Evolutionary conservation across 768 basidiomycete species (phyloP).

Genomic region (Trametes cingulata): DNA sequence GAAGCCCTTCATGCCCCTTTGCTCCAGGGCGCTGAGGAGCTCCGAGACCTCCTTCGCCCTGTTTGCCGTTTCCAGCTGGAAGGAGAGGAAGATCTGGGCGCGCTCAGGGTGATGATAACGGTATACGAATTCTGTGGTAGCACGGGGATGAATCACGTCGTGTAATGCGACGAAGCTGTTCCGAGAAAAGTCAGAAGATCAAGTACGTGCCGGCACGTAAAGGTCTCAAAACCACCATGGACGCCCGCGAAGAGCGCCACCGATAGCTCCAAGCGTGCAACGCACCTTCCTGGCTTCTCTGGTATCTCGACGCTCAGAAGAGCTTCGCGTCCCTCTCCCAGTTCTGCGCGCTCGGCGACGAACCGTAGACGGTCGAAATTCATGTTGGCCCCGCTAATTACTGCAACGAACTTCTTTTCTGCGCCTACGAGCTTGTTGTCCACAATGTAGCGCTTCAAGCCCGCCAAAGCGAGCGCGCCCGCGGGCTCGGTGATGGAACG

Average conservation of each 20-base stretch:
- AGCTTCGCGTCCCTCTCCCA: conserved; percentile 94
- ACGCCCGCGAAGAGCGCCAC: neutral
- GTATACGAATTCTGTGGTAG: conserved; percentile 95
- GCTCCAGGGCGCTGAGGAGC: conserved; percentile 63
- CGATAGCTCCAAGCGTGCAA: neutral
- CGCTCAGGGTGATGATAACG: conserved; percentile 73
- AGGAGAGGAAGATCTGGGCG: conserved; percentile 90
- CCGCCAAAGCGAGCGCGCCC: conserved; percentile 90
- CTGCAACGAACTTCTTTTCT: conserved; percentile 85
- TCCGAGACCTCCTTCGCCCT: conserved; percentile 62
- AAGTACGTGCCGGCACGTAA: neutral
- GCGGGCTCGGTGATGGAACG: conserved; percentile 96
- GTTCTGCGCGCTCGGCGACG: conserved; percentile 97
- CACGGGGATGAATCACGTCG: conserved; percentile 83
- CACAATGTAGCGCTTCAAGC: conserved; percentile 84
- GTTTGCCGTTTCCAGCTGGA: conserved; percentile 66
- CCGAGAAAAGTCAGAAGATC: neutral
- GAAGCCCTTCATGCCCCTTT: conserved; percentile 73
- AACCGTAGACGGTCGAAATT: conserved; percentile 97
- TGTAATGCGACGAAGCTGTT: conserved; percentile 85
- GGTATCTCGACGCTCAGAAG: conserved; percentile 94
- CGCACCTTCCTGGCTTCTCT: conserved; percentile 84
- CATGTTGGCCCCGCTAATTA: conserved; percentile 98
- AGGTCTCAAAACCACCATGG: neutral
- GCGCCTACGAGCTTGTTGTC: conserved; percentile 81